A percentile compares a stretch with the other conserved stretches of the same genome.
phyloP scores from a whole-genome alignment of 2,329 filamentous ascomycete genomes.

The Escovopsis sp. region DNA sequence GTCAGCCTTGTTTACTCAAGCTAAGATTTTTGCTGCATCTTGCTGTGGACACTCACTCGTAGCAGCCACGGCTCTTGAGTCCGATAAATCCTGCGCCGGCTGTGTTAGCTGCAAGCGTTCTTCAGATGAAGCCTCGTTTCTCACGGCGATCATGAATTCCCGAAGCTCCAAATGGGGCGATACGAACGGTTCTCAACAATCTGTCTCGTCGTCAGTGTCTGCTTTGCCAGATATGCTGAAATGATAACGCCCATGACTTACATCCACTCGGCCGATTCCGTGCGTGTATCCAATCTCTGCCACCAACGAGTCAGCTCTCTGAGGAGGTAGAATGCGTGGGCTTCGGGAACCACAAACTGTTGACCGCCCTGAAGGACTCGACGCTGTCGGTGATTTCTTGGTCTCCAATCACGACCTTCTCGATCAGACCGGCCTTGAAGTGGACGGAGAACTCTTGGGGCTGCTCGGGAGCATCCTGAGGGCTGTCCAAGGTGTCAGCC shows the following conservation, averaged over 20 bases:
- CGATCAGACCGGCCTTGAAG: constrained; percentile 51
- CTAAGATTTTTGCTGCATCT: too few relatives aligned
- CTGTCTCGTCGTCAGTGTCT: too few relatives aligned
- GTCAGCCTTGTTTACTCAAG: too few relatives aligned
- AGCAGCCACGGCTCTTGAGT: constrained; percentile 12
- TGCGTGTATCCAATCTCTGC: constrained; percentile 40
- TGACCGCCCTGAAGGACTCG: constrained; percentile 37
- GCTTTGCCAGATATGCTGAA: too few relatives aligned
- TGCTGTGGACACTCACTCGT: neutral
- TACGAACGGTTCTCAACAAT: constrained; percentile 27
- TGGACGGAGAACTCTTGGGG: constrained; percentile 37
- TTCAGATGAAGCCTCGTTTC: constrained; percentile 9
- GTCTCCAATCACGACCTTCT: constrained; percentile 33
- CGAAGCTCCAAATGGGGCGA: neutral
- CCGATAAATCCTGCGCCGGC: constrained; percentile 15
- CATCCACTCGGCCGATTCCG: constrained; percentile 50
- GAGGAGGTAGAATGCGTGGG: too few relatives aligned
- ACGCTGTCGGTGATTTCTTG: neutral
- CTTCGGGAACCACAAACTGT: constrained; percentile 17
- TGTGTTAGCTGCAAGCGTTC: too few relatives aligned
- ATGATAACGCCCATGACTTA: too few relatives aligned
- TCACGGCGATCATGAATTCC: too few relatives aligned
- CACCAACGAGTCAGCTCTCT: too few relatives aligned
- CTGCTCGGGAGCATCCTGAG: neutral
- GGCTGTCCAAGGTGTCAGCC: neutral